These are phyloP conservation scores for Spathaspora boniae DNA, from an alignment of 805 yeast genomes.

Conservation along the genomic window DNA sequence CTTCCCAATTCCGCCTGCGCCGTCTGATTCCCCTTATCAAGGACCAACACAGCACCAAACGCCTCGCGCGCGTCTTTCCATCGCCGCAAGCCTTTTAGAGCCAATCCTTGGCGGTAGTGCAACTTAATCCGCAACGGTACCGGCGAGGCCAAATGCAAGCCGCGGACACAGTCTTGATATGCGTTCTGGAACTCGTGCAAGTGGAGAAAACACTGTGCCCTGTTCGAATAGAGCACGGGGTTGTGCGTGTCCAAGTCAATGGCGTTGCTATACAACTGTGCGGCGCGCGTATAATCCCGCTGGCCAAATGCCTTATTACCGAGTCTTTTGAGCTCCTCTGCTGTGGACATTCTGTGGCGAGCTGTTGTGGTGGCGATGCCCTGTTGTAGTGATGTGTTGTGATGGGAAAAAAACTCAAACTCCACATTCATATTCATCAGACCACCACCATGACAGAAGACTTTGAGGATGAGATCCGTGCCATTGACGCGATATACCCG, in stretches of 20 bases:
- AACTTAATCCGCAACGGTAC: constrained; percentile 43
- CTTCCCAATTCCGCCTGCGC: constrained; percentile 35
- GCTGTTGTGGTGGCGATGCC: no score
- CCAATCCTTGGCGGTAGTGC: constrained; percentile 48
- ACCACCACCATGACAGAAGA: constrained; percentile 39
- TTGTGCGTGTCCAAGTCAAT: constrained; percentile 45
- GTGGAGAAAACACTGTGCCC: constrained; percentile 63
- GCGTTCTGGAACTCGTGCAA: constrained; percentile 48
- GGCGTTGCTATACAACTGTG: constrained; percentile 53
- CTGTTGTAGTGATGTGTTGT: no score
- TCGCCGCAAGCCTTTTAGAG: constrained; percentile 27
- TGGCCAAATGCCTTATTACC: constrained; percentile 55
- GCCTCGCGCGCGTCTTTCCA: constrained; percentile 21
- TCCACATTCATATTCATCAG: background rate
- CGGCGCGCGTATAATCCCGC: constrained; percentile 48
- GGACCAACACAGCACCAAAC: constrained; percentile 32
- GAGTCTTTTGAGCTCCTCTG: constrained; percentile 31
- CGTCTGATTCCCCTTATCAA: constrained; percentile 40
- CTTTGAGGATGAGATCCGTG: constrained; percentile 68
- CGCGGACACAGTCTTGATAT: constrained; percentile 46
- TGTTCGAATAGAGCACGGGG: constrained; percentile 61
- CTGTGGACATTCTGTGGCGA: constrained; percentile 11
- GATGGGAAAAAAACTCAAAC: no score
- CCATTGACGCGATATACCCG: constrained; percentile 87
- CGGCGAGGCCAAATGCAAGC: constrained; percentile 34